These are phyloP conservation scores for Spathaspora hagerdaliae DNA, from an alignment of 805 yeast species.

Conservation along the genomic window DNA sequence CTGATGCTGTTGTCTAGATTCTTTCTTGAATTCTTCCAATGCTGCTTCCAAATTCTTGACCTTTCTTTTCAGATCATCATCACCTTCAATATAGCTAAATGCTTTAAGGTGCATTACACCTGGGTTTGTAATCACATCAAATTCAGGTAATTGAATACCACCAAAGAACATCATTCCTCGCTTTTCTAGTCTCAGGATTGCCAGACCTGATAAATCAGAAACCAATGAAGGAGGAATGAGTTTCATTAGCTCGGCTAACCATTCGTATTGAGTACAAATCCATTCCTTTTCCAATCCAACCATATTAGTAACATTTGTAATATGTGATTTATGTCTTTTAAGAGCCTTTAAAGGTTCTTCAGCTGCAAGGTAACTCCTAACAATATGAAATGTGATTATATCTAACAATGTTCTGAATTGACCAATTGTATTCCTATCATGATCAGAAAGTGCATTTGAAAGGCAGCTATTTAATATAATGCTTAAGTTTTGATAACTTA, in stretches of 20 bases:
- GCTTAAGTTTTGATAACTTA: slow-evolving; percentile 28
- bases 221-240: slow-evolving; percentile 43
- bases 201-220: slow-evolving; percentile 9
- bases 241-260: slow-evolving; percentile 58
- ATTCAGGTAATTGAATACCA: slow-evolving; percentile 26
- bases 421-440: slow-evolving; percentile 24
- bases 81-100: slow-evolving; percentile 21
- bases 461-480: slow-evolving; percentile 13
- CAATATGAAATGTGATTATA: slow-evolving; percentile 57
- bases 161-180: slow-evolving; percentile 22
- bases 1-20: not conserved
- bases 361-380: slow-evolving; percentile 53
- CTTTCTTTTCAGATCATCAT: slow-evolving; percentile 17
- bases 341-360: slow-evolving; percentile 59
- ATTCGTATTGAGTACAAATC: slow-evolving; percentile 59
- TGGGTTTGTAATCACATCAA: slow-evolving; percentile 26
- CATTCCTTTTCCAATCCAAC: slow-evolving; percentile 38
- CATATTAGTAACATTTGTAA: slow-evolving; percentile 39
- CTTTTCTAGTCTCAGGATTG: slow-evolving; percentile 12
- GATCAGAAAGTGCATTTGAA: slow-evolving; percentile 14
- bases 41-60: slow-evolving; percentile 34
- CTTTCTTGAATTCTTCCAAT: not conserved
- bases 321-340: slow-evolving; percentile 61
- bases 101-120: slow-evolving; percentile 25
- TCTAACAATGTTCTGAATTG: slow-evolving; percentile 52